Percentiles rank a stretch among this genome's conserved stretches.
Evolutionary conservation across 2,329 filamentous ascomycete species (phyloP).

Genomic region (Colletotrichum godetiae): DNA sequence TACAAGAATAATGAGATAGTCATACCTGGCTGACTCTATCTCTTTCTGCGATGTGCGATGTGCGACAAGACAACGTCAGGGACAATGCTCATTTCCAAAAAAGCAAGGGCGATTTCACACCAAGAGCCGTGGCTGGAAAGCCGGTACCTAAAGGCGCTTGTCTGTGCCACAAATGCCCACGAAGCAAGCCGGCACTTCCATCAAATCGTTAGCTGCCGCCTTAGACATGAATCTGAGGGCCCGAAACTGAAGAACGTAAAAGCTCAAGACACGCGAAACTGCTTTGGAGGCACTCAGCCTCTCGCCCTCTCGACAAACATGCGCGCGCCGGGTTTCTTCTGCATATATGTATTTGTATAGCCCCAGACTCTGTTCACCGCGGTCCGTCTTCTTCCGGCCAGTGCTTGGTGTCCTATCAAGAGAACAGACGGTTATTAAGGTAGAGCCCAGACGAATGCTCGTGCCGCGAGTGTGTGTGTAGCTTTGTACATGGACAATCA

Average conservation of each 20-base stretch:
- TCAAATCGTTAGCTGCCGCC: constrained; percentile 31
- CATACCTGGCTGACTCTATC: neutral
- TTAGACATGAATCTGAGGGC: constrained; percentile 11
- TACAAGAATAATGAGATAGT: neutral
- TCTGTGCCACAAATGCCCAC: constrained; percentile 13
- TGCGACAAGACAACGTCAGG: constrained; percentile 11
- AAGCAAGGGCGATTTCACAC: constrained; percentile 2
- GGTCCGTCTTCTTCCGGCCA: neutral
- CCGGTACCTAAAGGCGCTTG: constrained; percentile 11
- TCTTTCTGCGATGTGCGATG: neutral
- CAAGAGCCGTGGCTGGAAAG: constrained; percentile 10
- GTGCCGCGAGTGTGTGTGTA: constrained; percentile 8
- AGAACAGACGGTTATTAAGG: neutral
- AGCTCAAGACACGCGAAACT: neutral
- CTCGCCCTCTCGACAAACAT: neutral
- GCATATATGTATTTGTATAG: too few relatives aligned
- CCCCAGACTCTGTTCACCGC: neutral
- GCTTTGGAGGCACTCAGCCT: neutral
- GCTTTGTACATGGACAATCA: neutral
- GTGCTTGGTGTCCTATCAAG: constrained; percentile 5
- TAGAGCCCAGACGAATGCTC: neutral
- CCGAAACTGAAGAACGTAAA: neutral
- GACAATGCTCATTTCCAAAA: constrained; percentile 21
- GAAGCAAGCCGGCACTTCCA: constrained; percentile 11
- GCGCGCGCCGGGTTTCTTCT: neutral